A percentile compares a stretch with the other conserved stretches of the same genome.
phyloP scores from a whole-genome alignment of 192 early-diverging fungal species.

The Umbelopsis ramanniana region DNA sequence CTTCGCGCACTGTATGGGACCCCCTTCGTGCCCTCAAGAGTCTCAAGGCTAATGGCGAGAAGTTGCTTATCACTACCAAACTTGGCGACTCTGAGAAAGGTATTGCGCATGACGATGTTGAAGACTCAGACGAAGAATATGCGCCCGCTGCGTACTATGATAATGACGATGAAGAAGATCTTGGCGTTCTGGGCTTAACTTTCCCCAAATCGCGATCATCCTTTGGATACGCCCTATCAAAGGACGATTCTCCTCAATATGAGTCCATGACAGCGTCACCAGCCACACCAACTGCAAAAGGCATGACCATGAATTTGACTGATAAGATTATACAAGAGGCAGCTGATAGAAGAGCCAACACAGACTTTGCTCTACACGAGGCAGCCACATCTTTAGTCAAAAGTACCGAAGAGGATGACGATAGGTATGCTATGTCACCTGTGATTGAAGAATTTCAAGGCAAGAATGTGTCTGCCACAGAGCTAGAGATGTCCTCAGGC shows the following conservation, averaged over 20 bases:
- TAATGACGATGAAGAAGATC: slow-evolving; percentile 21
- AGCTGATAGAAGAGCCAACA: not conserved
- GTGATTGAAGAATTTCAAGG: not conserved
- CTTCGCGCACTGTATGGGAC: not conserved
- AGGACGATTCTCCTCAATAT: slow-evolving; percentile 7
- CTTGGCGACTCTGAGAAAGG: not conserved
- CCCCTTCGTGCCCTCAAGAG: slow-evolving; percentile 9
- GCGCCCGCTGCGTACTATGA: slow-evolving; percentile 6
- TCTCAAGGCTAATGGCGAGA: slow-evolving; percentile 9
- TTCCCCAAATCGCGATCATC: not conserved
- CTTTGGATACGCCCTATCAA: not conserved
- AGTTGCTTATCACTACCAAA: not conserved
- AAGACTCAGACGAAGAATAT: slow-evolving; percentile 2
- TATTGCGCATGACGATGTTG: not conserved
- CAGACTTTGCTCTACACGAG: slow-evolving; percentile 12
- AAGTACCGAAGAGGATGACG: slow-evolving; percentile 7
- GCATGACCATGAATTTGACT: slow-evolving; percentile 7
- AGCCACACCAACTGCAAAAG: slow-evolving; percentile 14
- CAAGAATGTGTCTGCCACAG: not conserved
- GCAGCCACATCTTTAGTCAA: slow-evolving; percentile 13
- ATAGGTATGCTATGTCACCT: slow-evolving; percentile 4
- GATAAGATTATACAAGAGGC: slow-evolving; percentile 9
- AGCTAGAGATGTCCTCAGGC: slow-evolving; percentile 2
- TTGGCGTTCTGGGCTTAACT: slow-evolving; percentile 4
- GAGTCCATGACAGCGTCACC: not conserved